phyloP scores from a whole-genome alignment of 2,329 filamentous ascomycete genomes.

The Neurospora sp. region DNA sequence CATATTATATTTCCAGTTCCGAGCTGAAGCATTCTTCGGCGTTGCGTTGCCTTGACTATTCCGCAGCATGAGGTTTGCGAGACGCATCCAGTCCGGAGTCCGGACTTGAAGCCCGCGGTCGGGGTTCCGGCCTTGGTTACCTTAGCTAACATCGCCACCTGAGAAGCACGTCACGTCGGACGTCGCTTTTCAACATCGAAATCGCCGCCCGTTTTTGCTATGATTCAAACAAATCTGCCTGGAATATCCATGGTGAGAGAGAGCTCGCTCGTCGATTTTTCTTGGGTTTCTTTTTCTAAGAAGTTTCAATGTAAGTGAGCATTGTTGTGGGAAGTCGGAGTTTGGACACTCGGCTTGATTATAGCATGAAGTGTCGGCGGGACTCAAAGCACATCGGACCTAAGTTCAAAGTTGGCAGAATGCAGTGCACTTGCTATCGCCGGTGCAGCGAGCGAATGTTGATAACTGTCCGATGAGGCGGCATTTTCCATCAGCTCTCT shows the following conservation, averaged over 20 bases:
- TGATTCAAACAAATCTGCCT: no score
- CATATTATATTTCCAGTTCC: not conserved
- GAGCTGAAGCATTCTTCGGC: not conserved
- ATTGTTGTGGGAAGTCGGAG: not conserved
- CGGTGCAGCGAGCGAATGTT: not conserved
- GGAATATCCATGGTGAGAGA: not conserved
- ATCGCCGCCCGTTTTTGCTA: no score
- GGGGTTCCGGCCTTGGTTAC: not conserved
- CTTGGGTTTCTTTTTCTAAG: no score
- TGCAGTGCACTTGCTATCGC: not conserved
- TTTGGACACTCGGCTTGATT: not conserved
- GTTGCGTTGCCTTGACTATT: not conserved
- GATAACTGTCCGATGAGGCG: no score
- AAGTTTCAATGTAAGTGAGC: no score
- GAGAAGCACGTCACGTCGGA: rapidly evolving
- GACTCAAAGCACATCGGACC: not conserved
- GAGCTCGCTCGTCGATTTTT: not conserved
- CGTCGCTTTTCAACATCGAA: not conserved
- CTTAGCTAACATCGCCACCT: not conserved
- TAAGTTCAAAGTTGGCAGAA: not conserved
- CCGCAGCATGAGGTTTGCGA: not conserved
- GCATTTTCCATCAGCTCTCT: no score
- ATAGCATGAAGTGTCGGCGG: not conserved
- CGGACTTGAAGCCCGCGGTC: not conserved
- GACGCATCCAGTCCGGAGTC: not conserved